Percentiles rank a stretch among this genome's conserved stretches.
These are phyloP conservation scores for Anisogramma anomala DNA, from an alignment of 2,329 filamentous ascomycete species.

Conservation along the genomic window DNA sequence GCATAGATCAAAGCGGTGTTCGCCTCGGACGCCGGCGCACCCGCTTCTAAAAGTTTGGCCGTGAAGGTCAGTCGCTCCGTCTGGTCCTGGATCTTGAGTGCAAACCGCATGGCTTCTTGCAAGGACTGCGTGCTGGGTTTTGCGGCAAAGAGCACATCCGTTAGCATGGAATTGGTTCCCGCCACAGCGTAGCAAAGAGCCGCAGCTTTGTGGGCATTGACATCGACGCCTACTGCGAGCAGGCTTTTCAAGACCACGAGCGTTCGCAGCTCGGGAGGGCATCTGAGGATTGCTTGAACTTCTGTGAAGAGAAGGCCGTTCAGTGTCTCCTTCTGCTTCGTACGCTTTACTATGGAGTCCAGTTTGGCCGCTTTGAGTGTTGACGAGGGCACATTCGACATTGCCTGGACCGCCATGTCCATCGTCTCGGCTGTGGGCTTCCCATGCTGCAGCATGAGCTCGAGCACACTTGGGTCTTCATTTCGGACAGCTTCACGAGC, in stretches of 20 bases:
- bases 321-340: constrained; percentile 31
- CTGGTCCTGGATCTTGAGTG: constrained; percentile 37
- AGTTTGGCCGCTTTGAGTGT: constrained; percentile 39
- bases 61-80: constrained; percentile 41
- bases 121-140: constrained; percentile 32
- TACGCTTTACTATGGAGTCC: constrained; percentile 32
- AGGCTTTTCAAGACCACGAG: constrained; percentile 35
- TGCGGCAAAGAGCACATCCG: constrained; percentile 36
- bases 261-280: constrained; percentile 26
- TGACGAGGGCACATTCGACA: constrained; percentile 33
- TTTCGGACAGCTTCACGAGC: constrained; percentile 27
- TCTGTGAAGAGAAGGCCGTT: constrained; percentile 38
- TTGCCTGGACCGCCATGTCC: constrained; percentile 29
- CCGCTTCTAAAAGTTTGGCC: constrained; percentile 37
- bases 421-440: constrained; percentile 34
- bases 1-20: constrained; percentile 42
- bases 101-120: constrained; percentile 38
- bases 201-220: constrained; percentile 41
- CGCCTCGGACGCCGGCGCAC: constrained; percentile 35
- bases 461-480: constrained; percentile 36
- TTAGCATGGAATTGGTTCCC: constrained; percentile 31
- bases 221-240: constrained; percentile 39
- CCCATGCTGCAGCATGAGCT: constrained; percentile 34
- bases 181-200: constrained; percentile 40
- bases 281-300: constrained; percentile 33